A percentile compares a stretch with the other conserved stretches of the same genome.
Evolutionary conservation across 805 yeast genomes (phyloP).

Genomic region (Pichia californica): DNA sequence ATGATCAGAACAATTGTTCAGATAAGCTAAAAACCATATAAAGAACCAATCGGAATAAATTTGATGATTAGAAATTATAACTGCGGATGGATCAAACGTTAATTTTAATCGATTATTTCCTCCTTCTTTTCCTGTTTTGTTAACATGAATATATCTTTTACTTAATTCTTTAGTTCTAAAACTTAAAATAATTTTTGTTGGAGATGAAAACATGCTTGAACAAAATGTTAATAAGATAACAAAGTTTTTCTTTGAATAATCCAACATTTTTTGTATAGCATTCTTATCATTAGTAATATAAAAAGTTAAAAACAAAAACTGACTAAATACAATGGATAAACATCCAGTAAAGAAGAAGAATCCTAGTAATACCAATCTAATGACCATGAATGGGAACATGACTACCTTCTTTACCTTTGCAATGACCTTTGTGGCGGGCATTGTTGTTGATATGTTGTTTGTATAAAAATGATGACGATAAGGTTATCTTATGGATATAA

Average conservation of each 20-base stretch:
- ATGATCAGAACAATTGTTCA: conserved; percentile 57
- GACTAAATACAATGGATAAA: conserved; percentile 41
- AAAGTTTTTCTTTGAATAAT: conserved; percentile 53
- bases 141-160: conserved; percentile 4
- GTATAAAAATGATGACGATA: too few relatives aligned
- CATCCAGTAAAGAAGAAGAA: conserved; percentile 31
- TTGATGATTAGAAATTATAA: conserved; percentile 86
- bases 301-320: conserved; percentile 31
- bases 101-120: conserved; percentile 6
- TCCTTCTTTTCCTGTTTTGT: conserved; percentile 10
- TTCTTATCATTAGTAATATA: conserved; percentile 17
- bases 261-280: conserved; percentile 36
- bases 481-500: too few relatives aligned
- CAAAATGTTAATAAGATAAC: conserved; percentile 47
- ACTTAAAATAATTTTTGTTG: conserved; percentile 47
- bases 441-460: too few relatives aligned
- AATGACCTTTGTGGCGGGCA: not conserved
- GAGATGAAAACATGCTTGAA: conserved; percentile 40
- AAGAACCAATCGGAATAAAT: conserved; percentile 92
- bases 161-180: conserved; percentile 17
- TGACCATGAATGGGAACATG: not conserved
- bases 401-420: not conserved
- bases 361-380: conserved; percentile 18
- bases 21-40: conserved; percentile 78
- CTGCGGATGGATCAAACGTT: conserved; percentile 24